These are phyloP conservation scores for Panicum hallii DNA, from an alignment of 202 grass and related monocot species.

Conservation along the genomic window DNA sequence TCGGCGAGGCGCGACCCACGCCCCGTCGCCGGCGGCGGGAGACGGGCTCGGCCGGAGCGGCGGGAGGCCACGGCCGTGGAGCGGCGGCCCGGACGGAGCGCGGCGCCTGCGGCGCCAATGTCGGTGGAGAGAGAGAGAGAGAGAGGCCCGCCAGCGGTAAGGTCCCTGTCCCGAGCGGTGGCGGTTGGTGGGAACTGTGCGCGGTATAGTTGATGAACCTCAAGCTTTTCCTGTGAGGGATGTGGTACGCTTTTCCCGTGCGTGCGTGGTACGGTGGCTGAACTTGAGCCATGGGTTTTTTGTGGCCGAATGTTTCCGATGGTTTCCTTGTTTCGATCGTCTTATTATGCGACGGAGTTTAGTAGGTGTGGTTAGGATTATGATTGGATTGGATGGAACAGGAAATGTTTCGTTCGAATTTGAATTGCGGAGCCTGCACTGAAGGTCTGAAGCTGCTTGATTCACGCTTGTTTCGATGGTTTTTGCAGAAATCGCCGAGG, in stretches of 20 bases:
- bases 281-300: conserved; percentile 31
- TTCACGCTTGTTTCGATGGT: background rate
- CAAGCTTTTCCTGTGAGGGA: conserved; percentile 41
- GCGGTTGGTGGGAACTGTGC: conserved; percentile 61
- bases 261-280: conserved; percentile 12
- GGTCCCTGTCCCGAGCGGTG: conserved; percentile 54
- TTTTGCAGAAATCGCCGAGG: conserved; percentile 38
- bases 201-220: conserved; percentile 23
- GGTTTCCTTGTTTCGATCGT: background rate
- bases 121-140: conserved; percentile 45
- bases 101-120: conserved; percentile 40
- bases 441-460: background rate
- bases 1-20: background rate
- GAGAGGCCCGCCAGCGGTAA: conserved; percentile 48
- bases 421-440: background rate
- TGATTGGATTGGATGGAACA: conserved; percentile 42
- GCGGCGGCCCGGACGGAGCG: conserved; percentile 8
- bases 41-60: background rate
- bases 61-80: background rate
- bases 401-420: conserved; percentile 28
- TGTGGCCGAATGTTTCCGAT: background rate
- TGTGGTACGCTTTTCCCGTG: conserved; percentile 27
- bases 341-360: background rate
- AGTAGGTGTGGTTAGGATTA: background rate
- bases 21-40: background rate